Percentiles rank a stretch among this genome's conserved stretches.
Evolutionary conservation across 192 early-diverging fungal species (phyloP).

Genomic region (Coemansia sp.): DNA sequence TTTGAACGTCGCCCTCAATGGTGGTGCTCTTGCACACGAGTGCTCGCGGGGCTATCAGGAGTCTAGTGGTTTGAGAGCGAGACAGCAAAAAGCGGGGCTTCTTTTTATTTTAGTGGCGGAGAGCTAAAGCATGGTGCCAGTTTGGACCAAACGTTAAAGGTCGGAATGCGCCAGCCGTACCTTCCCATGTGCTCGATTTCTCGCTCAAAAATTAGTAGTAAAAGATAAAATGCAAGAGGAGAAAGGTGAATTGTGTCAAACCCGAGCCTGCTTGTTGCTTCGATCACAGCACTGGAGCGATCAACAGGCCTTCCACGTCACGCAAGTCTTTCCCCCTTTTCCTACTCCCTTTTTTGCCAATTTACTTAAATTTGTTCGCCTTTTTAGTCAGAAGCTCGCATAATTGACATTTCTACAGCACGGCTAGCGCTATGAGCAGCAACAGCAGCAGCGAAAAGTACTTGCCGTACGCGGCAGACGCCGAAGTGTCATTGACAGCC

Average conservation of each 20-base stretch:
- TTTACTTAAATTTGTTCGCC: not conserved
- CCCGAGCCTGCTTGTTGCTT: not conserved
- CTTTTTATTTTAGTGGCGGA: not conserved
- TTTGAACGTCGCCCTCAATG: slow-evolving; percentile 48
- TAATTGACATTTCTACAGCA: not conserved
- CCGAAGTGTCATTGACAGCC: slow-evolving; percentile 32
- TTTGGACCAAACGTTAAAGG: not conserved
- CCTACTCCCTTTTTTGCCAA: not conserved
- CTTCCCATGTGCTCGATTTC: slow-evolving; percentile 24
- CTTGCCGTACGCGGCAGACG: slow-evolving; percentile 49
- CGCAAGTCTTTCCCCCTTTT: not conserved
- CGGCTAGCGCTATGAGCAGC: not conserved
- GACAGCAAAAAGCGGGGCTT: not conserved
- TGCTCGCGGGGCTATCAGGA: slow-evolving; percentile 42
- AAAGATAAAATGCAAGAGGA: not conserved
- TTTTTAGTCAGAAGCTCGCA: not conserved
- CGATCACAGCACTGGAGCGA: not conserved
- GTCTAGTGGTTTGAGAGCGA: slow-evolving; percentile 12
- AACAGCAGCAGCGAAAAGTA: slow-evolving; percentile 17
- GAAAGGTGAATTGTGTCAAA: not conserved
- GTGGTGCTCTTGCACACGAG: slow-evolving; percentile 46
- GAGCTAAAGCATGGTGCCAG: not conserved
- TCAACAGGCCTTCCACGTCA: not conserved
- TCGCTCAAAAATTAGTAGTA: not conserved
- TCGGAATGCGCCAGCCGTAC: slow-evolving; percentile 2